Conservation (phyloP, 306 rosid species). For the Echinosophora koreensis region DNA sequence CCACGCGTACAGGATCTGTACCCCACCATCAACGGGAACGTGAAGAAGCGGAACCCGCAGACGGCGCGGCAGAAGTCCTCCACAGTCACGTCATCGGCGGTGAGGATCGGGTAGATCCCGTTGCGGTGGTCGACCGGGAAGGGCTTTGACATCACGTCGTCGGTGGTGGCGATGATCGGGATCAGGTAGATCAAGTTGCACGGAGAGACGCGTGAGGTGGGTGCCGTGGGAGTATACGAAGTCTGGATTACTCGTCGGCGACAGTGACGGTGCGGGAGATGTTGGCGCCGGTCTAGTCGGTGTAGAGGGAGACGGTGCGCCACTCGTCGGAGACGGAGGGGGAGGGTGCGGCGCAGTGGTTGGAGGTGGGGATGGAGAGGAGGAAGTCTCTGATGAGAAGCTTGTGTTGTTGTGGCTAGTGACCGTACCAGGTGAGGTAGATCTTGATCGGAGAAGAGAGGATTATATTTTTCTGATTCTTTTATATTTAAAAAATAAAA, state of each 20-base stretch:
- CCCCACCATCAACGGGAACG: slow-evolving; percentile 89
- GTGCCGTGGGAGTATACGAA: background rate
- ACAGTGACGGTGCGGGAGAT: background rate
- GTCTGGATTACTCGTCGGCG: background rate
- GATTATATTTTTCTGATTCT: no score
- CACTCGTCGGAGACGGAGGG: background rate
- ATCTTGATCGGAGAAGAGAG: slow-evolving; percentile 80
- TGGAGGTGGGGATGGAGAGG: background rate
- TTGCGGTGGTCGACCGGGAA: background rate
- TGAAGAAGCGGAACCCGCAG: slow-evolving; percentile 86
- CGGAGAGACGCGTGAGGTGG: background rate
- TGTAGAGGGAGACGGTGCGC: background rate
- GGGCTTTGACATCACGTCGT: background rate
- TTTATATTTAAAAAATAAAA: no score
- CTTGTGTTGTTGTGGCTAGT: slow-evolving; percentile 42
- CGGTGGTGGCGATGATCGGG: background rate
- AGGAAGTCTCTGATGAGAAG: background rate
- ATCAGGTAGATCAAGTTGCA: no score
- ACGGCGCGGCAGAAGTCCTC: background rate
- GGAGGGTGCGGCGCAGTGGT: background rate
- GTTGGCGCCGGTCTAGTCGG: background rate
- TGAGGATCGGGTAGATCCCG: background rate
- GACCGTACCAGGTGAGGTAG: slow-evolving; percentile 92
- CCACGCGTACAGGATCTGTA: slow-evolving; percentile 94
- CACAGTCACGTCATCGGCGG: no score